These are phyloP conservation scores for Ceratorhiza oryzae-sativae DNA, from an alignment of 1,284 basidiomycete genomes.

Conservation along the genomic window DNA sequence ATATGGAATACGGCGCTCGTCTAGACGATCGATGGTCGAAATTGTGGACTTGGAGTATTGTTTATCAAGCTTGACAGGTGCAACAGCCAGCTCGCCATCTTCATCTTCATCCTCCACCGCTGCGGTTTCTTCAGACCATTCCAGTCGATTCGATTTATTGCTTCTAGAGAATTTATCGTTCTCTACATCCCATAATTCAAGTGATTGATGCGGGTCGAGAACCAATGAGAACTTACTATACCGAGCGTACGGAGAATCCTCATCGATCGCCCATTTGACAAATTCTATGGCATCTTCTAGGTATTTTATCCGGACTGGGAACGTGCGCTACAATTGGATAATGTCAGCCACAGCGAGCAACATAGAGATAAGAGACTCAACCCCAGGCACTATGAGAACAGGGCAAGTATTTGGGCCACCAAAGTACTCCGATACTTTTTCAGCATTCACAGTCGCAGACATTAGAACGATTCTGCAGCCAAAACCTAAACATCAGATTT, in stretches of 20 bases:
- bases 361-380: background rate
- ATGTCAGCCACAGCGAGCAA: background rate
- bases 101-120: slow-evolving; percentile 75
- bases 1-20: slow-evolving; percentile 90
- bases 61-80: slow-evolving; percentile 67
- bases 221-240: slow-evolving; percentile 67
- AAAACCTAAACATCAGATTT: background rate
- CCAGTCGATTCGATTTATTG: slow-evolving; percentile 60
- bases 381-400: slow-evolving; percentile 85
- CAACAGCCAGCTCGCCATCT: slow-evolving; percentile 57
- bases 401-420: slow-evolving; percentile 73
- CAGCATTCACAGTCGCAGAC: slow-evolving; percentile 96
- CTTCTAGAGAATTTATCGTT: slow-evolving; percentile 71
- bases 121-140: slow-evolving; percentile 77
- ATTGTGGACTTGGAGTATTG: slow-evolving; percentile 77
- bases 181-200: slow-evolving; percentile 48
- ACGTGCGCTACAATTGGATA: slow-evolving; percentile 66
- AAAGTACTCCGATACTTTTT: slow-evolving; percentile 94
- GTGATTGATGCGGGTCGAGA: slow-evolving; percentile 21
- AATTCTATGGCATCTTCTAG: slow-evolving; percentile 94
- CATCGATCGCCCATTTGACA: slow-evolving; percentile 84
- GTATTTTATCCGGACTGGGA: slow-evolving; percentile 88
- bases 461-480: slow-evolving; percentile 84
- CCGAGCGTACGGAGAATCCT: slow-evolving; percentile 84
- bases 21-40: slow-evolving; percentile 83